Percentiles rank a stretch among this genome's conserved stretches.
These are phyloP conservation scores for Aspergillus arachidicola DNA, from an alignment of 2,329 filamentous ascomycete species.

Conservation along the genomic window DNA sequence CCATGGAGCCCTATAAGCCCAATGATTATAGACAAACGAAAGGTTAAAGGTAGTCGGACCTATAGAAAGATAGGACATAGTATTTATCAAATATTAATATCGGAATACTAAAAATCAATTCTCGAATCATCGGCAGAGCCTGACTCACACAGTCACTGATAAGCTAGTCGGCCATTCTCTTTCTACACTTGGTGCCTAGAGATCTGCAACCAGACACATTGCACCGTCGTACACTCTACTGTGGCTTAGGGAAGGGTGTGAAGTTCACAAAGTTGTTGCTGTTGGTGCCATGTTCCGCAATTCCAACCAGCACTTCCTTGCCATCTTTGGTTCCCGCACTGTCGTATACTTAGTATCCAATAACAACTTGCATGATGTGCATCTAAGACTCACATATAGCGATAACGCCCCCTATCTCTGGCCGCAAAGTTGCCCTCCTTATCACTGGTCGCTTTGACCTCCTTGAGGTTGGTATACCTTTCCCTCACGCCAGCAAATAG, in stretches of 20 bases:
- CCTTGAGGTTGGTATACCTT: not conserved
- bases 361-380: not conserved
- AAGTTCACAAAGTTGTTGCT: not conserved
- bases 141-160: not conserved
- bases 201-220: not conserved
- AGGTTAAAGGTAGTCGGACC: not conserved
- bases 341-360: not conserved
- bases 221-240: not conserved
- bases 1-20: not conserved
- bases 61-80: not conserved
- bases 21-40: not conserved
- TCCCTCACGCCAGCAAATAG: not conserved
- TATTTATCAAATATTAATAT: not conserved
- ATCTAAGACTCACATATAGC: not conserved
- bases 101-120: not conserved
- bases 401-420: not conserved
- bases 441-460: not conserved
- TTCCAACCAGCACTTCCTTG: not conserved
- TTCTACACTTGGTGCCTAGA: not conserved
- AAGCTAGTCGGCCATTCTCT: not conserved
- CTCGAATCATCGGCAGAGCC: not conserved
- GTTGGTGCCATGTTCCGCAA: not conserved
- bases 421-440: not conserved
- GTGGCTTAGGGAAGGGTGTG: not conserved
- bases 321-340: not conserved